Percentiles rank a stretch among this genome's conserved stretches.
Evolutionary conservation across 2,329 filamentous ascomycete species (phyloP).

Genomic region (Pseudogymnoascus sp.): DNA sequence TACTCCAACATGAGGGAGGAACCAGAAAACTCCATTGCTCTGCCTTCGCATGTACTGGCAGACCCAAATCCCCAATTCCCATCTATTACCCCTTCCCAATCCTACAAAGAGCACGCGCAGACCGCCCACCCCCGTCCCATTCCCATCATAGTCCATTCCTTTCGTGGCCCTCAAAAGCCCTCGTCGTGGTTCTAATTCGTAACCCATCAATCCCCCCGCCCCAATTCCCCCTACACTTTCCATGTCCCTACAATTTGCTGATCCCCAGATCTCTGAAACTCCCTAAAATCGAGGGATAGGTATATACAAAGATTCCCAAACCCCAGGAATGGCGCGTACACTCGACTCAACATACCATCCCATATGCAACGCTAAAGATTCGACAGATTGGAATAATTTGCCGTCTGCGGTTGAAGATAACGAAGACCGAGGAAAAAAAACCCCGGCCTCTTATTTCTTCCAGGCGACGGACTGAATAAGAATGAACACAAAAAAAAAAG

Average conservation of each 20-base stretch:
- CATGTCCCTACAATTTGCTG: background rate
- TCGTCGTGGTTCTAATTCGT: background rate
- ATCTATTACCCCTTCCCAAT: slow-evolving; percentile 19
- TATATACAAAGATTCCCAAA: slow-evolving; percentile 4
- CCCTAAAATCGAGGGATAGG: background rate
- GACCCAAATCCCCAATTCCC: slow-evolving; percentile 17
- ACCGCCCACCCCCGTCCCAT: background rate
- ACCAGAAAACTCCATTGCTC: slow-evolving; percentile 32
- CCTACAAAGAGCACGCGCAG: slow-evolving; percentile 31
- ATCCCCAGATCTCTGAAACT: too few relatives aligned
- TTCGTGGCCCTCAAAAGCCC: background rate
- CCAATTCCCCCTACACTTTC: background rate
- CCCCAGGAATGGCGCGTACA: background rate
- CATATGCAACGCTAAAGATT: slow-evolving; percentile 8
- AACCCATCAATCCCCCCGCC: background rate
- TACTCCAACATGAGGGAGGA: background rate
- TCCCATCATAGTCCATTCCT: background rate
- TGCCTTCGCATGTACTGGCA: slow-evolving; percentile 13
- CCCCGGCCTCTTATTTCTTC: background rate
- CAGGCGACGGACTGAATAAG: background rate
- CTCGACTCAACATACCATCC: background rate
- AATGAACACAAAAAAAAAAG: background rate
- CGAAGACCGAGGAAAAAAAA: background rate
- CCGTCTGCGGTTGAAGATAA: background rate
- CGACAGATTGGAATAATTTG: slow-evolving; percentile 1